Evolutionary conservation across 345 rosid genomes (phyloP), one percentile per base, ranked within the genome.

Genomic region (Moricandia moricandioides): DNA sequence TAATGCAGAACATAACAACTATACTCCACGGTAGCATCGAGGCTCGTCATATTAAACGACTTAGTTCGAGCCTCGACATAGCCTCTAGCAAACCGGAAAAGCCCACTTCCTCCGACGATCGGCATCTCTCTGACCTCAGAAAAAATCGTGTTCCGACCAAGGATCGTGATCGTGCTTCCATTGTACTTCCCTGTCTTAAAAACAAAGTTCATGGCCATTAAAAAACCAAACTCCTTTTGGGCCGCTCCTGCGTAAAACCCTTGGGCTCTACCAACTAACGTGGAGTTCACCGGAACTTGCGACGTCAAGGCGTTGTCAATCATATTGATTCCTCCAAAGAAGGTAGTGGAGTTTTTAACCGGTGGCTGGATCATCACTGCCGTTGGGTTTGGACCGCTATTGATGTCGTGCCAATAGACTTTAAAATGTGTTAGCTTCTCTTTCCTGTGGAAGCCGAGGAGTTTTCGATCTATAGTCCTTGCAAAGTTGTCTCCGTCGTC

Each of bases 31-130:
- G 59, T 70, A 56, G 91, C 89, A 71, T 87, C 80, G 2, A 78
- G 71, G 8, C 72, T 76, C 26, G 43, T 73, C 5, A 12, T 1
- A 79, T 88, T 65, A 13, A 88, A 1, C 45, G 54, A 62, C 61
- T 81, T 72, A 7, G 92, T 89, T 17, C 57, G 75, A 1, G 85
- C 86, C 63, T 86, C 78, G 26, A 82, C 96, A 83, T 88, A 91
- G 0, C 97, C 97, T 62, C 90, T 76, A 0, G 89, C 93, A 70
- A 89, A 87, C 52, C 93, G 80, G 86, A 91, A 85, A 37, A 89
- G 81, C 10, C 97, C 96, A 76, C 89, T 86, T 34, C 96, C 96
- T 31, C 90, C 88, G 31, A 89, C 64, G 70, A 91, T 85, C 12
- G 96, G 91, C 91, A 91, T 85, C 76, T 89, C 97, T 61, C 97